These are phyloP conservation scores for Ballota nigra DNA, from an alignment of 257 asterid species.

Conservation along the genomic window DNA sequence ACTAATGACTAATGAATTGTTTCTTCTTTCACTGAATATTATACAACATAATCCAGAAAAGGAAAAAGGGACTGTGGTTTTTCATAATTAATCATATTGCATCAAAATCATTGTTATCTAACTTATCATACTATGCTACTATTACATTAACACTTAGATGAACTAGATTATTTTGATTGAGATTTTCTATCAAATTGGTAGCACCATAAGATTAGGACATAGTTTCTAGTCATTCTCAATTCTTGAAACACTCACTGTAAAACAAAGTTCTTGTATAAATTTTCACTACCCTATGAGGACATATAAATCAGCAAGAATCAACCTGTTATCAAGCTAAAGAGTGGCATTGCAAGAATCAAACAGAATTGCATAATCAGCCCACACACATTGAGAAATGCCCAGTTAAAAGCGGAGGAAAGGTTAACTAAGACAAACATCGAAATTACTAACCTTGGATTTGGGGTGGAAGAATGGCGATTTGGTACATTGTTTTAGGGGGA, in stretches of 20 bases:
- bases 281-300: not conserved
- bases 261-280: not conserved
- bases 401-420: too few relatives aligned
- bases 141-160: not conserved
- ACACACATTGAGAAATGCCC: too few relatives aligned
- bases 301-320: constrained; percentile 10
- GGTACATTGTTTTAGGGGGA: constrained; percentile 21
- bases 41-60: not conserved
- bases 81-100: not conserved
- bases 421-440: not conserved
- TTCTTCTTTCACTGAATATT: not conserved
- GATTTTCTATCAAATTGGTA: too few relatives aligned
- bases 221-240: constrained; percentile 9
- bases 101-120: not conserved
- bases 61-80: not conserved
- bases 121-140: not conserved
- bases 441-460: constrained; percentile 31
- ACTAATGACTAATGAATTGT: constrained; percentile 1
- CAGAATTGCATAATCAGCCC: constrained; percentile 1
- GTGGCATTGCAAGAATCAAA: not conserved
- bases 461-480: constrained; percentile 17
- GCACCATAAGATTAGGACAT: not conserved
- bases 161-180: not conserved
- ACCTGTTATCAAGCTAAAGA: not conserved
- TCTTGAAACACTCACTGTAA: not conserved